phyloP scores from a whole-genome alignment of 1,139 yeast species.

The Magnusiomyces paraingens region DNA sequence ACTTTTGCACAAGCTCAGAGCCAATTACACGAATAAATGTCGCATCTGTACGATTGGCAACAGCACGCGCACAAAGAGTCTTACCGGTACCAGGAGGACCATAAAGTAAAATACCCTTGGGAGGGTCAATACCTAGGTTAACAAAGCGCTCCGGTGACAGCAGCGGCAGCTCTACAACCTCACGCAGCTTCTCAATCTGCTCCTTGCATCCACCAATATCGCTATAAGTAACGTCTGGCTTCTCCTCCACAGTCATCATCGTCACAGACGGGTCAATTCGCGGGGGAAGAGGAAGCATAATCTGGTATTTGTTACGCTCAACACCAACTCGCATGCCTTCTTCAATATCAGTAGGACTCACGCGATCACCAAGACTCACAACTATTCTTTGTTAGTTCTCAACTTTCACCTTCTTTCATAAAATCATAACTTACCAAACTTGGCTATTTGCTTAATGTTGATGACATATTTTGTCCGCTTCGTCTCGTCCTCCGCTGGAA shows the following conservation, averaged over 20 bases:
- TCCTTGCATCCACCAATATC: conserved; percentile 99
- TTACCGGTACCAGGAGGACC: conserved; percentile 99
- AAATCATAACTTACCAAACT: conserved; percentile 41
- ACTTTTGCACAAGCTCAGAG: conserved; percentile 93
- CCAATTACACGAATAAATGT: conserved; percentile 97
- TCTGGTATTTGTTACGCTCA: conserved; percentile 93
- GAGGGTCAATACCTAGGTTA: conserved; percentile 94
- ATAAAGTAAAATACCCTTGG: conserved; percentile 89
- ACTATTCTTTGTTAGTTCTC: conserved; percentile 35
- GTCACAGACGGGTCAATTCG: conserved; percentile 96
- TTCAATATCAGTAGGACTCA: conserved; percentile 96
- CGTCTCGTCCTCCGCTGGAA: conserved; percentile 61
- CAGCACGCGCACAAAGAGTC: conserved; percentile 96
- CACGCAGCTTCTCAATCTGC: conserved; percentile 93
- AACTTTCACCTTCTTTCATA: neutral
- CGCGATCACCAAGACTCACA: conserved; percentile 92
- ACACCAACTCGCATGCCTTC: conserved; percentile 99
- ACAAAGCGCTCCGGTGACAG: conserved; percentile 95
- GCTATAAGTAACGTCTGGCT: conserved; percentile 76
- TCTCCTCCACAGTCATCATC: conserved; percentile 99
- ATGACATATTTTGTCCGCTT: conserved; percentile 89
- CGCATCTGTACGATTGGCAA: conserved; percentile 97
- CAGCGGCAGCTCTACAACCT: conserved; percentile 92
- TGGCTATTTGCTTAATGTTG: conserved; percentile 95
- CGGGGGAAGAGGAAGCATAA: conserved; percentile 95